A percentile compares a stretch with the other conserved stretches of the same genome.
Conservation (phyloP, 805 yeast genomes). For the Starmerella lactis-condensi region DNA sequence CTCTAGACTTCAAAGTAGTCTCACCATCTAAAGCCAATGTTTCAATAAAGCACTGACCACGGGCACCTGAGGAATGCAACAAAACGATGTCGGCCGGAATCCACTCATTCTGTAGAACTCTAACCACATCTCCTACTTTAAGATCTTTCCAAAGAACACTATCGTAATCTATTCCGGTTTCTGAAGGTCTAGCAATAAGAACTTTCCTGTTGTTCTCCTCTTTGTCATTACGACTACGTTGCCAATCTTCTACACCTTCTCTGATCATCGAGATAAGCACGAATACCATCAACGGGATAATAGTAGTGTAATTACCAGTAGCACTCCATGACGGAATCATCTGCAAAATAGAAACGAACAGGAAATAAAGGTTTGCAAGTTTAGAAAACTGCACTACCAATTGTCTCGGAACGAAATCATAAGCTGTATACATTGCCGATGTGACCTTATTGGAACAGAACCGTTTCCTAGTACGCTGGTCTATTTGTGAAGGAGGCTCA, state of each 20-base stretch:
- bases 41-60: slow-evolving; percentile 58
- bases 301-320: slow-evolving; percentile 88
- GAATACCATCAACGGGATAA: slow-evolving; percentile 69
- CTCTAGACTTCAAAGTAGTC: slow-evolving; percentile 65
- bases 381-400: slow-evolving; percentile 80
- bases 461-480: slow-evolving; percentile 47
- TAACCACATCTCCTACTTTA: slow-evolving; percentile 72
- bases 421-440: slow-evolving; percentile 67
- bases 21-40: slow-evolving; percentile 98
- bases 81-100: slow-evolving; percentile 80
- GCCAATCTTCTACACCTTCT: slow-evolving; percentile 86
- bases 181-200: slow-evolving; percentile 22
- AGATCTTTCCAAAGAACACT: slow-evolving; percentile 51
- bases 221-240: slow-evolving; percentile 68
- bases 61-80: slow-evolving; percentile 40
- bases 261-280: slow-evolving; percentile 76
- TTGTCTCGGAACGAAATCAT: slow-evolving; percentile 75
- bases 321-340: slow-evolving; percentile 96
- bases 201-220: slow-evolving; percentile 53
- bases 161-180: slow-evolving; percentile 18
- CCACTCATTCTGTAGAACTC: slow-evolving; percentile 66
- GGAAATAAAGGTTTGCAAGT: slow-evolving; percentile 76
- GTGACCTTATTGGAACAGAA: slow-evolving; percentile 55
- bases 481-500: slow-evolving; percentile 27
- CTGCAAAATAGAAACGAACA: slow-evolving; percentile 79